Conservation (phyloP, 2,329 filamentous ascomycete species). For the Calonectria hongkongensis region DNA sequence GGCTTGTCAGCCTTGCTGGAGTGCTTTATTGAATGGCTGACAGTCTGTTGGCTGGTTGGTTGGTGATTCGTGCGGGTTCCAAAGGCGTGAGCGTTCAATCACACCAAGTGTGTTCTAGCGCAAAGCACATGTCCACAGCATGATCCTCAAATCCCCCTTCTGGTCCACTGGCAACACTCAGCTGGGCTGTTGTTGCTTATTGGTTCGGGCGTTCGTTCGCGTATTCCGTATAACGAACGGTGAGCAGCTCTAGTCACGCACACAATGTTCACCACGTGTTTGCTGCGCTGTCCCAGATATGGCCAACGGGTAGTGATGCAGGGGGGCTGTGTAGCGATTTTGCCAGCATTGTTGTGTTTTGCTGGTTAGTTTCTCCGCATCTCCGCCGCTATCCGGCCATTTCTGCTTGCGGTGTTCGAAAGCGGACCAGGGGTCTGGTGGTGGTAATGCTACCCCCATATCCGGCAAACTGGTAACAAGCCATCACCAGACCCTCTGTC, state of each 20-base stretch:
- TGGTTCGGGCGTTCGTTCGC: neutral
- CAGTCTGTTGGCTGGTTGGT: neutral
- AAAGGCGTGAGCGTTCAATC: neutral
- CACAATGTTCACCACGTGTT: neutral
- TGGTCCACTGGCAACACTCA: slow-evolving; percentile 1
- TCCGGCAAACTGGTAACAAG: neutral
- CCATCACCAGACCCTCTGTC: neutral
- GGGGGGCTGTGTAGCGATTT: neutral
- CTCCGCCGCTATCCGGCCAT: neutral
- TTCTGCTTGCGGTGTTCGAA: slow-evolving; percentile 2
- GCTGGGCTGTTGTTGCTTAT: slow-evolving; percentile 3
- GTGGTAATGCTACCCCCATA: neutral
- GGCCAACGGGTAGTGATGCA: slow-evolving; percentile 4
- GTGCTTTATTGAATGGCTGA: neutral
- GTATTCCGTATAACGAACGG: neutral
- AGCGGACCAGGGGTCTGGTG: neutral
- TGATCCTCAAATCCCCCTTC: neutral
- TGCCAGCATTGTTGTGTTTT: neutral
- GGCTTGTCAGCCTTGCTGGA: neutral
- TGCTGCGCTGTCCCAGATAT: neutral
- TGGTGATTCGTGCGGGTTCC: neutral
- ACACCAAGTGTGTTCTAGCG: neutral
- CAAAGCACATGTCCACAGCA: neutral
- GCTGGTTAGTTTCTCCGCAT: neutral
- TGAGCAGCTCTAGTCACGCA: neutral